Conservation (phyloP, 2,329 filamentous ascomycete species). For the Knufia petricola region DNA sequence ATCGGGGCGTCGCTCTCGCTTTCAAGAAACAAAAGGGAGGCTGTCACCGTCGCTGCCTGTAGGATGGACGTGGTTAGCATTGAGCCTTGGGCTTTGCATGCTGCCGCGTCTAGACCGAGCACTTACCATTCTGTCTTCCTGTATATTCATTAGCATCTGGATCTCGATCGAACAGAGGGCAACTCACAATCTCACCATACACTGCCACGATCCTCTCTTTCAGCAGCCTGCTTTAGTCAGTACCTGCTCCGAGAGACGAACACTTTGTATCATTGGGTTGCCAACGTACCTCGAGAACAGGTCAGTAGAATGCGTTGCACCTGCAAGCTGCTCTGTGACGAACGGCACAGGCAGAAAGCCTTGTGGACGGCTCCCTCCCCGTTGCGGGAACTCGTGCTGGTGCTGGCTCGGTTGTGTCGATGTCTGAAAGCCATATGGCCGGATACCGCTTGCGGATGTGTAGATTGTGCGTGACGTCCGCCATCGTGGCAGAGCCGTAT, state of each 20-base stretch:
- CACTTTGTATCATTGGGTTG: too few species aligned
- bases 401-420: not conserved
- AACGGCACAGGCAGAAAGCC: slow-evolving; percentile 22
- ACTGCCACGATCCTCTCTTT: slow-evolving; percentile 44
- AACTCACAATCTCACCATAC: slow-evolving; percentile 17
- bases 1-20: slow-evolving; percentile 93
- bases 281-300: slow-evolving; percentile 52
- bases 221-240: slow-evolving; percentile 57
- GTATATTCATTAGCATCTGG: not conserved
- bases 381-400: not conserved
- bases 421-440: not conserved
- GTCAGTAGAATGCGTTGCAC: slow-evolving; percentile 48
- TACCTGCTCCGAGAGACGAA: slow-evolving; percentile 31
- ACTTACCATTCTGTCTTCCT: not conserved
- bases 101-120: too few species aligned
- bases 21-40: slow-evolving; percentile 95
- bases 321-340: slow-evolving; percentile 20
- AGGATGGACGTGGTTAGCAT: slow-evolving; percentile 59
- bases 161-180: not conserved
- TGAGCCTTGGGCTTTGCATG: too few species aligned
- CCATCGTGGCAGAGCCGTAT: not conserved
- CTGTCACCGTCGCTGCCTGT: slow-evolving; percentile 77
- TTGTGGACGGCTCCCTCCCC: not conserved
- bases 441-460: not conserved
- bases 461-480: not conserved